Base-by-base conservation (phyloP, 768 basidiomycete genomes). In the Panellus pusillus region DNA sequence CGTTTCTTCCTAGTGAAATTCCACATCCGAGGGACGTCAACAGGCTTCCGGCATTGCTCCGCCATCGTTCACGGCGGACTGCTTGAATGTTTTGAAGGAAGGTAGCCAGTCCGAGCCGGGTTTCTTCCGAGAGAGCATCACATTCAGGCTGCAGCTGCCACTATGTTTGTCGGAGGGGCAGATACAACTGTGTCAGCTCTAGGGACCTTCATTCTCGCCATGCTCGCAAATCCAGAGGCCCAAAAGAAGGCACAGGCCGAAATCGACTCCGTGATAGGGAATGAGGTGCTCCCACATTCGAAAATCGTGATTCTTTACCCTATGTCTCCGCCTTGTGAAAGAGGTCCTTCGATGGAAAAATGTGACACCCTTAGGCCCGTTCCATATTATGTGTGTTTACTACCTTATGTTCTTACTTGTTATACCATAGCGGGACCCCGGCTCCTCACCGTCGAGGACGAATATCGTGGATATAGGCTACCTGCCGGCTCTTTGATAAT, bases 291-390 rank as follows among this genome's bases (percentile, higher is more conserved):
- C 29, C 75, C 75, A 63, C 55, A 6, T 58, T 71, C 31, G 65
- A 55, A 28, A 74, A 75, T 51, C 54, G 63, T 4, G 51, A 51
- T 3, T 37, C 57, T 17, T 58, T 76, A 4, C 72, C 72, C 0
- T 75, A 72, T 43, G 51, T 72, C n/a, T 64, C 62, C 27, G 72
- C 71, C 1, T 72, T 4, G 63, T 74, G 28, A 71, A 68, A 52
- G 75, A 76, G 54, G 57, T 66, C 4, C 54, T 69, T 20, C 53
- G 74, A 24, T 72, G 71, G 72, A 64, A 70, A 20, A 64, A 66
- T 28, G 60, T 69, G 5, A 60, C 61, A 1, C 73, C 73, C 3
- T 39, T 69, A 4, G 72, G 76, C 72, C 49, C 14, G 68, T 60
- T 36, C 19, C 12, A 12, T 44, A 6, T 15, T 13, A 27, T 15